Percentiles rank a stretch among this genome's conserved stretches.
Conservation (phyloP, 371 early-diverging fungal genomes). For the Globomyces sp. region DNA sequence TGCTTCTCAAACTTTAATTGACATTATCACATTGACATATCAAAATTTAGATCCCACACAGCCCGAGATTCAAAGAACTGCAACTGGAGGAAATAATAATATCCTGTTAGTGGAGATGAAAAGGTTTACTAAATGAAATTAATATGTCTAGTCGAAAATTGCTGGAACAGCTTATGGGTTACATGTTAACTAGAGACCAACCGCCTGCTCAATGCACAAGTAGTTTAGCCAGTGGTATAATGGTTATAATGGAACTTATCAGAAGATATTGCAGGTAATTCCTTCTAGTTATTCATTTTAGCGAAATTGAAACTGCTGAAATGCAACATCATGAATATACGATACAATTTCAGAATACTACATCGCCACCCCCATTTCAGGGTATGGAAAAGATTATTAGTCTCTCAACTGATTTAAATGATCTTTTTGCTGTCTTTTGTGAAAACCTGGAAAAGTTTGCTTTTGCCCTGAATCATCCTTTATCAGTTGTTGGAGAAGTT, state of each 20-base stretch:
- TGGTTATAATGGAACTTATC: slow-evolving; percentile 93
- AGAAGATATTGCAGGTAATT: slow-evolving; percentile 76
- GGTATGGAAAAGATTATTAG: slow-evolving; percentile 39
- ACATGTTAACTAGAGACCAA: slow-evolving; percentile 73
- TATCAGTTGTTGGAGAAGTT: slow-evolving; percentile 48
- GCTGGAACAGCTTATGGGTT: slow-evolving; percentile 70
- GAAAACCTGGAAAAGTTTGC: slow-evolving; percentile 67
- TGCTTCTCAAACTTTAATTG: slow-evolving; percentile 85
- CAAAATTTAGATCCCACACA: slow-evolving; percentile 28
- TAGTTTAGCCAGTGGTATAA: slow-evolving; percentile 84
- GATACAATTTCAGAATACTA: slow-evolving; percentile 38
- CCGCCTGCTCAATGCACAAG: slow-evolving; percentile 74
- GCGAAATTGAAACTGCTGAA: slow-evolving; percentile 57
- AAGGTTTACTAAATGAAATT: slow-evolving; percentile 44
- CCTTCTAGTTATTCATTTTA: slow-evolving; percentile 19
- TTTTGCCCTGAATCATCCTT: slow-evolving; percentile 52
- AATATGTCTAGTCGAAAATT: slow-evolving; percentile 14
- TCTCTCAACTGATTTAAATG: slow-evolving; percentile 70
- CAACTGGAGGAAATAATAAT: slow-evolving; percentile 46
- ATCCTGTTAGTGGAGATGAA: slow-evolving; percentile 75
- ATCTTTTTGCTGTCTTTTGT: slow-evolving; percentile 76
- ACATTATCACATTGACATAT: slow-evolving; percentile 81
- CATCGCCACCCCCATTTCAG: slow-evolving; percentile 37
- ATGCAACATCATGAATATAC: slow-evolving; percentile 53
- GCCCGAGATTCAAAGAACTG: slow-evolving; percentile 55